Base-by-base conservation (phyloP, 1,284 basidiomycete species). In the Paramarasmius palmivorus region DNA sequence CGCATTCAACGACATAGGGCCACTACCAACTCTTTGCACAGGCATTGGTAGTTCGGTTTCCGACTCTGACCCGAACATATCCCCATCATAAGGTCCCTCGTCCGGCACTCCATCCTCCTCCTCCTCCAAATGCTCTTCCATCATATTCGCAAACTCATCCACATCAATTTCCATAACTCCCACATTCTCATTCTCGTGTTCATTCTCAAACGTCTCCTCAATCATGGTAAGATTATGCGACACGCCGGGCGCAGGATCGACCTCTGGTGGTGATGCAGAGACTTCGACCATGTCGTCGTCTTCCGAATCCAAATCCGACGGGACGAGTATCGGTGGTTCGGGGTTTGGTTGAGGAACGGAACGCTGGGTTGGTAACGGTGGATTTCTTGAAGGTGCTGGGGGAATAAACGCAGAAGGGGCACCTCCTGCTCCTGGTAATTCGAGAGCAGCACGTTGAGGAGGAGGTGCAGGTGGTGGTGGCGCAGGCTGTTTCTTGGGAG, bases 251-350 rank as follows among this genome's bases (percentile, higher is more conserved):
- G 12, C 29, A 12, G 29, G 29, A 6, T 32, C 29, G 29, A 12
- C 29, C 12, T 32, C 29, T 32, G 29, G 7, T 32, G 29, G 29
- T 32, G 6, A 12, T 29, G 63, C 59, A 49, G 63, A 58, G 3
- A 79, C 74, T 47, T 75, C 68, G 59, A 83, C 80, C 75, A 81
- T 84, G 35, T 76, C 74, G 8, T 79, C 78, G 42, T 85, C 83
- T 10, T 74, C 75, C 32, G 50, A 53, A 14, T 79, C 79, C 7
- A 78, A 81, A 51, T 83, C 82, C 2, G 72, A 72, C 12, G n/a
- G n/a, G n/a, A 66, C 65, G 1, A 63, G 61, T 14, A 48, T 49
- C 50, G 64, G 56, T 25, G 57, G 65, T 19, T 46, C 44, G 25
- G 17, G 12, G 9, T 54, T 57, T 15, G 22, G 38, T 34, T 20